A percentile compares a stretch with the other conserved stretches of the same genome.
These are phyloP conservation scores for Uronychia setigera DNA, from an alignment of 73 alveolate genomes.

Conservation along the genomic window DNA sequence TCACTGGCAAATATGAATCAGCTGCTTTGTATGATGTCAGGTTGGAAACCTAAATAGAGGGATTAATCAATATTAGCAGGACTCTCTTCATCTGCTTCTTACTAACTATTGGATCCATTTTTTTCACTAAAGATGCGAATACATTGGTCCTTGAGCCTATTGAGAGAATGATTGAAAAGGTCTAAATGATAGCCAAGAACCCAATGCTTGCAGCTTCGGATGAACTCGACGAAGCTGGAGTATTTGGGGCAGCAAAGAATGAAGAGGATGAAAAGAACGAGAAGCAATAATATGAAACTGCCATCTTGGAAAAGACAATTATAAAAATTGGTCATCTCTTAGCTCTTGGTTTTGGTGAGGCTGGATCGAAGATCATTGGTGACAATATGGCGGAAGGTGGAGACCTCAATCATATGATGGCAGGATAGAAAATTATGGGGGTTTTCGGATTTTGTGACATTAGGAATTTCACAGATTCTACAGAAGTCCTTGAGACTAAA, in stretches of 20 bases:
- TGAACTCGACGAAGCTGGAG: conserved; percentile 59
- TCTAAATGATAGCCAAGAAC: conserved; percentile 65
- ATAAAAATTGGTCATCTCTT: conserved; percentile 25
- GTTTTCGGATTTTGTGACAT: conserved; percentile 92
- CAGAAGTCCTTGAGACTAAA: conserved; percentile 74
- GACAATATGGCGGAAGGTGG: conserved; percentile 20
- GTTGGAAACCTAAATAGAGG: background rate
- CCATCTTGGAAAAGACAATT: conserved; percentile 9
- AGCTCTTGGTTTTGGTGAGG: conserved; percentile 31
- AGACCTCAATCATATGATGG: too few species aligned
- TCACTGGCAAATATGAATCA: background rate
- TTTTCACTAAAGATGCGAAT: conserved; percentile 70
- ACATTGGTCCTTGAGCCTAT: conserved; percentile 66
- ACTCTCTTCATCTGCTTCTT: conserved; percentile 67
- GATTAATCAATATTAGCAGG: conserved; percentile 22
- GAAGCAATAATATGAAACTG: conserved; percentile 1
- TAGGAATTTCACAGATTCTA: conserved; percentile 86
- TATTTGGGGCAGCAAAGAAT: conserved; percentile 25
- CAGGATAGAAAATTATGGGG: conserved; percentile 74
- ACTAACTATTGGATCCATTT: conserved; percentile 49
- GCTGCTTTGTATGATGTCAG: background rate
- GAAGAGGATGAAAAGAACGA: conserved; percentile 8
- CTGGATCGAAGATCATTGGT: conserved; percentile 31
- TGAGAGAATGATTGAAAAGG: conserved; percentile 73
- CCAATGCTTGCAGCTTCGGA: conserved; percentile 74